phyloP scores from a whole-genome alignment of 768 basidiomycete genomes.

The Candolleomyces eurysporus region DNA sequence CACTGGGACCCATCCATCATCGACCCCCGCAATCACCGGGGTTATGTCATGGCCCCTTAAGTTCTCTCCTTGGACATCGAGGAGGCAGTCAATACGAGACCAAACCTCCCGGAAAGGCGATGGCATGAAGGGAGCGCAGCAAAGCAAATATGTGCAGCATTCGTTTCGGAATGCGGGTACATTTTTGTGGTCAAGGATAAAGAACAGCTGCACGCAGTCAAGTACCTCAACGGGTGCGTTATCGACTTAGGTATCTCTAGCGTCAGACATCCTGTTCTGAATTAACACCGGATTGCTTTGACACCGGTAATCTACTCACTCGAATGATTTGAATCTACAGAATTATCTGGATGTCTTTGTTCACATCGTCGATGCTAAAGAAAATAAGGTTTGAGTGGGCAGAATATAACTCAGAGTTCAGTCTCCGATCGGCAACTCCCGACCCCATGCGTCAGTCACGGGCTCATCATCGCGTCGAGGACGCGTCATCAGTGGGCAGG shows the following conservation, averaged over 20 bases:
- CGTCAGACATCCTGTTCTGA: conserved; percentile 82
- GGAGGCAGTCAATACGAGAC: too few species aligned
- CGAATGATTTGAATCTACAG: conserved; percentile 32
- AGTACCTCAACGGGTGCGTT: conserved; percentile 63
- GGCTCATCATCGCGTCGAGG: conserved; percentile 19
- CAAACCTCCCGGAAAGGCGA: too few species aligned
- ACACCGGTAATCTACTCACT: conserved; percentile 25
- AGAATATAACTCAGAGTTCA: conserved; percentile 35
- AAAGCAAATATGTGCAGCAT: too few species aligned
- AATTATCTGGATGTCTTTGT: conserved; percentile 74
- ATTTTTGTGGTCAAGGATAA: background rate
- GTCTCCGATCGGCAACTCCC: conserved; percentile 55
- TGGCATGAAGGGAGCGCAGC: too few species aligned
- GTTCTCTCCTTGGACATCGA: too few species aligned
- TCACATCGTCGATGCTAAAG: conserved; percentile 88
- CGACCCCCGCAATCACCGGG: too few species aligned
- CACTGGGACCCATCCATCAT: too few species aligned
- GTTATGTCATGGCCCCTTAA: background rate
- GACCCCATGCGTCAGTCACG: background rate
- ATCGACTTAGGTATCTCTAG: conserved; percentile 90
- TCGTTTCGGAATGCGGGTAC: background rate
- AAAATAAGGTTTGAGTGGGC: conserved; percentile 44
- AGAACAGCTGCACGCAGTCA: background rate
- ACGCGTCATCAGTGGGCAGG: conserved; percentile 32
- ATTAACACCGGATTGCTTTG: conserved; percentile 10